Percentiles rank a stretch among this genome's conserved stretches.
phyloP scores from a whole-genome alignment of 1,139 yeast species.

The Nakaseomyces delphensis region DNA sequence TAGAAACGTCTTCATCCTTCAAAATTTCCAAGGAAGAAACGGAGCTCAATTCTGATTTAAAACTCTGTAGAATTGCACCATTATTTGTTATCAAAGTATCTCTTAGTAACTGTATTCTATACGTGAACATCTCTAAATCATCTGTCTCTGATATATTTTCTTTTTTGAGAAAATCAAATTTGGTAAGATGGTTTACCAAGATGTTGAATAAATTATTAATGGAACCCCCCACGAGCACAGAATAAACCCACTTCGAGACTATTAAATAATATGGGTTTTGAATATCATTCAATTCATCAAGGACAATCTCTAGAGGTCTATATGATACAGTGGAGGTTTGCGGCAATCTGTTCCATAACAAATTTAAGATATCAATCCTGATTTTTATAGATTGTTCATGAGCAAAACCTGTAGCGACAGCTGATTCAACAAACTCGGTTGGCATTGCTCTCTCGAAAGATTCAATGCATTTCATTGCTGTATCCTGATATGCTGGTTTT shows the following conservation, averaged over 20 bases:
- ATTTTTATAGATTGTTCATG: constrained; percentile 33
- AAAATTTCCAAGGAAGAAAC: constrained; percentile 33
- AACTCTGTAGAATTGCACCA: constrained; percentile 38
- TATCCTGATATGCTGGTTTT: constrained; percentile 32
- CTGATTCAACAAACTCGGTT: constrained; percentile 49
- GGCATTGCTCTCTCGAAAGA: constrained; percentile 20
- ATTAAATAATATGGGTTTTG: constrained; percentile 38
- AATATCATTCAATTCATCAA: constrained; percentile 50
- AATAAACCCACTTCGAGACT: constrained; percentile 50
- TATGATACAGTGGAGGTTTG: constrained; percentile 40
- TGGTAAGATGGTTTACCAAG: constrained; percentile 23
- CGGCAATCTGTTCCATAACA: constrained; percentile 54
- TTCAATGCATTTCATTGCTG: constrained; percentile 23
- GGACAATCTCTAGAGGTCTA: constrained; percentile 57
- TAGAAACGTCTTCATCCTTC: constrained; percentile 45
- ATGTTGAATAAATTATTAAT: constrained; percentile 53
- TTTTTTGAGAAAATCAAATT: constrained; percentile 20
- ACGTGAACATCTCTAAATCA: constrained; percentile 53
- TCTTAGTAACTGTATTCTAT: constrained; percentile 45
- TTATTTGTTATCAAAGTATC: constrained; percentile 42
- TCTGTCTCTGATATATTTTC: constrained; percentile 33
- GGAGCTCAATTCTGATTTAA: constrained; percentile 49
- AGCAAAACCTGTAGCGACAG: constrained; percentile 43
- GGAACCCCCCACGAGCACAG: constrained; percentile 46
- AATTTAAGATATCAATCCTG: constrained; percentile 43